Evolutionary conservation across 2,329 filamentous ascomycete genomes (phyloP).

Genomic region (Aspergillus pseudotamarii): DNA sequence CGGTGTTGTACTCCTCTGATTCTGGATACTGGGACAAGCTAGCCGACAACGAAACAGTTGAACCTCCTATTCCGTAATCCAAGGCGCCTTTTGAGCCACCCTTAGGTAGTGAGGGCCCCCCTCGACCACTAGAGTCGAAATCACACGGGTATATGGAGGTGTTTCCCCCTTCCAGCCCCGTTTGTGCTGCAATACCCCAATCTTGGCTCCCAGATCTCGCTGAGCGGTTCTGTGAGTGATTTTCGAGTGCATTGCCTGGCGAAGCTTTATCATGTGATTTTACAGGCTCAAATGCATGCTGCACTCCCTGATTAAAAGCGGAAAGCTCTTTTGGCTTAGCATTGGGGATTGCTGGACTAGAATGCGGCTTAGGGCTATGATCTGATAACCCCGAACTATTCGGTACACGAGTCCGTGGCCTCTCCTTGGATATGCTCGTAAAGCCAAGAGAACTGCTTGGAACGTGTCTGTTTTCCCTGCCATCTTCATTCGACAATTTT

Average conservation of each 20-base stretch:
- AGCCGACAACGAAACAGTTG: constrained; percentile 20
- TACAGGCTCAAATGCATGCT: not conserved
- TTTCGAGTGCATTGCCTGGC: too few relatives aligned
- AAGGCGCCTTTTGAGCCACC: not conserved
- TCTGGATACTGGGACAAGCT: constrained; percentile 22
- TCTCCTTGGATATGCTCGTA: not conserved
- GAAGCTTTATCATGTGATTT: not conserved
- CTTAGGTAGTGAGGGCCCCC: not conserved
- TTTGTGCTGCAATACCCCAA: not conserved
- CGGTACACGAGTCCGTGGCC: not conserved
- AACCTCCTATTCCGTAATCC: not conserved
- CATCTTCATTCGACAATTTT: not conserved
- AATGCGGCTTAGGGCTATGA: not conserved
- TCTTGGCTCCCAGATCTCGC: not conserved
- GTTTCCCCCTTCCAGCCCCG: not conserved
- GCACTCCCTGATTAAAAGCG: not conserved
- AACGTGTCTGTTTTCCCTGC: not conserved
- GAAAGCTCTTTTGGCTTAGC: not conserved
- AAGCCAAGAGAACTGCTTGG: not conserved
- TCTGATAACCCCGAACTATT: not conserved
- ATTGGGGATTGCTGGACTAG: not conserved
- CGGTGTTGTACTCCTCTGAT: constrained; percentile 36
- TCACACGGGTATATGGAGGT: too few relatives aligned
- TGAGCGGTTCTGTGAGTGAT: not conserved
- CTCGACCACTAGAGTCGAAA: not conserved